Evolutionary conservation across 345 rosid species (phyloP), one percentile per base, ranked within the genome.

Genomic region (Erodium maritimum): DNA sequence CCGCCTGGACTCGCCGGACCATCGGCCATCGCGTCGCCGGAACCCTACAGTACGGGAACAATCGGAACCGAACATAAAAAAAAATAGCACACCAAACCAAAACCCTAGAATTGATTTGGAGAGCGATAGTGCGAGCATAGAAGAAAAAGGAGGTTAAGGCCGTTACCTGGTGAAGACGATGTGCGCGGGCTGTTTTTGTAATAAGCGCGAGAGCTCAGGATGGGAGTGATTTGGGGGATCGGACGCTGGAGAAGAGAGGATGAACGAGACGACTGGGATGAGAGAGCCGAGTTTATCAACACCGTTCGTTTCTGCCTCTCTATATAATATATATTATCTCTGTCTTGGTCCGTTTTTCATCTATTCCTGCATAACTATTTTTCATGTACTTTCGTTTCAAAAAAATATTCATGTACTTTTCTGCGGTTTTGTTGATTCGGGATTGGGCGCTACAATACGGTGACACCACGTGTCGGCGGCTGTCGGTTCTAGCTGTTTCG

Each of bases 221-320:
- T 72, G 59, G 65, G 62, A 71, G 17, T 19, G 53, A 64, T 29
- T 61, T 42, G 60, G 71, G 67, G 69, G 76, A 91, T 91, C 96
- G 88, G 88, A 91, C 97, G 97, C 90, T 91, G 79, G 87, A 91
- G 85, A 91, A 79, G 77, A 59, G 23, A 73, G 71, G 73, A 77
- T 74, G 23, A 34, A 71, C 72, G 84, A 75, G 79, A 74, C 80
- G 85, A 70, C 81, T 76, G 69, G 54, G 87, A 87, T 87, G 75
- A 60, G 69, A 71, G 52, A 54, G 58, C 60, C 54, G 68, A 76
- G 76, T 72, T 69, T 83, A 50, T 58, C 68, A 51, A 22, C 68
- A 64, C 68, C 68, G 68, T 64, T 19, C 56, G 46, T 57, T 64
- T 17, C 45, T 50, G 21, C 21, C 29, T 19, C 25, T 21, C 18